Evolutionary conservation across 306 rosid genomes (phyloP).

Genomic region (Purshia tridentata): DNA sequence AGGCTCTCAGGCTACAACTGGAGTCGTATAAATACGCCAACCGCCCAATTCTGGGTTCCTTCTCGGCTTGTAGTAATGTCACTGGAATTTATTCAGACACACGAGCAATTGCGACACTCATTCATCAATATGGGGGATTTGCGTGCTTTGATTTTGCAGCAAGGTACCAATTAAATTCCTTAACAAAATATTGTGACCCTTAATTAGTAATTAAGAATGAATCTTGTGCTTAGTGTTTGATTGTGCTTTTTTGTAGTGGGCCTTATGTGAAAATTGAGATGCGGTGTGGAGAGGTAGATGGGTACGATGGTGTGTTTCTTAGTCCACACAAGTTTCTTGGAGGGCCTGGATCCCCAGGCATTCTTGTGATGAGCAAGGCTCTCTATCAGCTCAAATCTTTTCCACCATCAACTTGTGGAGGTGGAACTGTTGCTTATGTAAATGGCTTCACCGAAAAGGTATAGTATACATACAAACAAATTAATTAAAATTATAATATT

Average conservation of each 20-base stretch:
- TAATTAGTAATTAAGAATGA: too few relatives aligned
- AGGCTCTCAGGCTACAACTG: slow-evolving; percentile 44
- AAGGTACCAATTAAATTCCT: slow-evolving; percentile 37
- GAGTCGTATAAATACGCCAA: slow-evolving; percentile 38
- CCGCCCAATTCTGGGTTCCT: slow-evolving; percentile 78
- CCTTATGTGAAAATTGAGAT: slow-evolving; percentile 67
- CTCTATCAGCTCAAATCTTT: slow-evolving; percentile 50
- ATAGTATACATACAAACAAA: neutral
- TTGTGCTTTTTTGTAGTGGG: slow-evolving; percentile 43
- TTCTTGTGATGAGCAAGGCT: slow-evolving; percentile 55
- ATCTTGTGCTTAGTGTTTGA: too few relatives aligned
- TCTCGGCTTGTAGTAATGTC: slow-evolving; percentile 88
- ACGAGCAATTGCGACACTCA: slow-evolving; percentile 57
- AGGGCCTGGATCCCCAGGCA: slow-evolving; percentile 80
- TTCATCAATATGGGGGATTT: slow-evolving; percentile 63
- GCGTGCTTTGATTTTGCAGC: slow-evolving; percentile 90
- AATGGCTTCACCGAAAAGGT: slow-evolving; percentile 72
- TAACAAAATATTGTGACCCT: too few relatives aligned
- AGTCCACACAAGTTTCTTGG: slow-evolving; percentile 85
- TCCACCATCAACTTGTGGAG: slow-evolving; percentile 87
- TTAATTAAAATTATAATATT: too few relatives aligned
- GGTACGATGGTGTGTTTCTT: slow-evolving; percentile 69
- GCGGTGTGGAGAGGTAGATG: slow-evolving; percentile 50
- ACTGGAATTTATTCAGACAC: slow-evolving; percentile 74
- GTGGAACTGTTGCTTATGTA: slow-evolving; percentile 38